Conservation (phyloP, 2,329 filamentous ascomycete genomes). For the Fusarium floridanum region DNA sequence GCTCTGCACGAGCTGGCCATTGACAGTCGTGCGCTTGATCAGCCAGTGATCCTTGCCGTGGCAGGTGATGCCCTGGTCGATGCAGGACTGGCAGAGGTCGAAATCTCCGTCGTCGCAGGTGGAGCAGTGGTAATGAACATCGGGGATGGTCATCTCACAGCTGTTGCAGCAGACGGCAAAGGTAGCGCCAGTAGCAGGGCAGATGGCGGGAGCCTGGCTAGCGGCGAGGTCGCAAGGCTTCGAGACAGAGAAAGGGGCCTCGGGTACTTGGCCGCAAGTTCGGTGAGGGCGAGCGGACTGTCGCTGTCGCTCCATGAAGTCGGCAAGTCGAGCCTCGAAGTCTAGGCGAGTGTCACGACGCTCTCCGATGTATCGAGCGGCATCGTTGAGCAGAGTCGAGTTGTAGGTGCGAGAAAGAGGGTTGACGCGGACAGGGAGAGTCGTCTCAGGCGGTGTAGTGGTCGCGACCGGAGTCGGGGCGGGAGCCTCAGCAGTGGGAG, state of each 20-base stretch:
- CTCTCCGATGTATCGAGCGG: slow-evolving; percentile 43
- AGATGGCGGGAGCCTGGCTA: slow-evolving; percentile 12
- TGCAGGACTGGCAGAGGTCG: slow-evolving; percentile 87
- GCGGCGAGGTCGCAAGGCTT: background rate
- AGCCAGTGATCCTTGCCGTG: slow-evolving; percentile 87
- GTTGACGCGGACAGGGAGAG: slow-evolving; percentile 41
- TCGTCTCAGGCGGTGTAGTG: slow-evolving; percentile 33
- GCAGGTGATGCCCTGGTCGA: slow-evolving; percentile 82
- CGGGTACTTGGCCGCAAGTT: slow-evolving; percentile 1
- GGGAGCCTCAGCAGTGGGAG: slow-evolving; percentile 38
- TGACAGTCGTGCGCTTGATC: slow-evolving; percentile 87
- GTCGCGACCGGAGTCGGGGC: slow-evolving; percentile 30
- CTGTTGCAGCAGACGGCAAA: slow-evolving; percentile 96
- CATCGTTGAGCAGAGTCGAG: slow-evolving; percentile 44
- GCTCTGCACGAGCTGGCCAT: slow-evolving; percentile 86
- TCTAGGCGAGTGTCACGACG: slow-evolving; percentile 41
- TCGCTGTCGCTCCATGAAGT: slow-evolving; percentile 43
- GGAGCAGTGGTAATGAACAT: slow-evolving; percentile 93
- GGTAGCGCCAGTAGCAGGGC: slow-evolving; percentile 33
- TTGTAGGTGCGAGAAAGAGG: slow-evolving; percentile 47
- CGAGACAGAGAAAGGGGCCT: slow-evolving; percentile 17
- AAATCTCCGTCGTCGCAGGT: slow-evolving; percentile 95
- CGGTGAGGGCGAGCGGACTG: slow-evolving; percentile 13
- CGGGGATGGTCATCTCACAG: slow-evolving; percentile 82
- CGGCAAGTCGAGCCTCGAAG: slow-evolving; percentile 46